phyloP scores from a whole-genome alignment of 2,329 filamentous ascomycete genomes.

The Penicillium hesseltinei region DNA sequence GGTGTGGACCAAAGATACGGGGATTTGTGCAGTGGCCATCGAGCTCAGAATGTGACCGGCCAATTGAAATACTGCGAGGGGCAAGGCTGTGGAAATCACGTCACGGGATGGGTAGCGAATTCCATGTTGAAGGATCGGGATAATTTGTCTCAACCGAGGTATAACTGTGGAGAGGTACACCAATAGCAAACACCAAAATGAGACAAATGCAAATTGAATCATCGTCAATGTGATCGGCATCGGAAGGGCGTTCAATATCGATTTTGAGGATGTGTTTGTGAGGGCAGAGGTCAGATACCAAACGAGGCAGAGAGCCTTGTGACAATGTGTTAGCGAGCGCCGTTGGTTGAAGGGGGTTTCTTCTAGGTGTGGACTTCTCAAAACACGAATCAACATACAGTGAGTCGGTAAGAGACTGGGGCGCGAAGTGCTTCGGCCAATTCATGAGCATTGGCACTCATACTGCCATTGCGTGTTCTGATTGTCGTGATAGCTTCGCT shows the following conservation, averaged over 20 bases:
- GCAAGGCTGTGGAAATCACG: slow-evolving; percentile 82
- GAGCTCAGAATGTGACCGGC: slow-evolving; percentile 91
- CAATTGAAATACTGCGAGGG: slow-evolving; percentile 88
- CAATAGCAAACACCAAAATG: slow-evolving; percentile 77
- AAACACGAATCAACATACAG: slow-evolving; percentile 58
- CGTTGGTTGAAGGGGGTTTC: slow-evolving; percentile 60
- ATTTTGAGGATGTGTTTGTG: slow-evolving; percentile 97
- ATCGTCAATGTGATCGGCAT: slow-evolving; percentile 90
- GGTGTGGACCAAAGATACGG: slow-evolving; percentile 94
- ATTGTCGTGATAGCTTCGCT: slow-evolving; percentile 85
- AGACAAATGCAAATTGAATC: slow-evolving; percentile 91
- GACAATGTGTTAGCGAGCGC: slow-evolving; percentile 63
- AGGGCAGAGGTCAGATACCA: slow-evolving; percentile 96
- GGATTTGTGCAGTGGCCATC: slow-evolving; percentile 89
- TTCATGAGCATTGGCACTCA: slow-evolving; percentile 90
- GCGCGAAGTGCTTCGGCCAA: slow-evolving; percentile 87
- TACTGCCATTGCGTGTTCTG: slow-evolving; percentile 74
- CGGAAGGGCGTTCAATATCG: slow-evolving; percentile 86
- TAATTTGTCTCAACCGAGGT: slow-evolving; percentile 64
- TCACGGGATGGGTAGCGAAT: slow-evolving; percentile 78
- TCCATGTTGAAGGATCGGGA: slow-evolving; percentile 79
- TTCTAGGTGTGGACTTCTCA: not conserved
- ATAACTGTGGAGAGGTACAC: slow-evolving; percentile 73
- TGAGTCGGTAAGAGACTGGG: slow-evolving; percentile 80
- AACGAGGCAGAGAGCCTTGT: slow-evolving; percentile 74